phyloP scores from a whole-genome alignment of 78 protist species.

The Thecamonas trahens region DNA sequence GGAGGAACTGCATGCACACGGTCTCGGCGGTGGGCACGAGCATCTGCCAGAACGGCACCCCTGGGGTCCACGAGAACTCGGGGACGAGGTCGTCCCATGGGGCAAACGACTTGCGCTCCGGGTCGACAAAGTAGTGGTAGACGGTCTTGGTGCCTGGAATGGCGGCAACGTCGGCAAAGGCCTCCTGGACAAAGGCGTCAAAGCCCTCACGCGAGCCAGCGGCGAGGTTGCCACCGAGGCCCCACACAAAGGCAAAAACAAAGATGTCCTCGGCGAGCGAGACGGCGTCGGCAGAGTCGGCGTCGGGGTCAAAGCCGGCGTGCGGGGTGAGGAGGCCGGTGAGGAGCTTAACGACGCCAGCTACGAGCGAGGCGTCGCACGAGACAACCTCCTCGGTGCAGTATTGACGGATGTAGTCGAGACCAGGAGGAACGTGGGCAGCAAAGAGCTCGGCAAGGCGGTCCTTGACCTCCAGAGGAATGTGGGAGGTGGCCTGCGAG shows the following conservation, averaged over 20 bases:
- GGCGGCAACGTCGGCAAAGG: neutral
- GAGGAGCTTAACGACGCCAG: neutral
- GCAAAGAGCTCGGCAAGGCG: conserved; percentile 1
- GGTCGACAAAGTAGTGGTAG: conserved; percentile 26
- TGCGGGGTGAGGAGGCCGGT: conserved; percentile 16
- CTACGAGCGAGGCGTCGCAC: conserved; percentile 4
- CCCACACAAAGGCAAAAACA: conserved; percentile 49
- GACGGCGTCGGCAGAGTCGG: neutral
- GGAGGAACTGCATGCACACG: conserved; percentile 1
- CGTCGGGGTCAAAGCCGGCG: neutral
- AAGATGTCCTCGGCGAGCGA: neutral
- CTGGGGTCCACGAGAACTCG: conserved; percentile 26
- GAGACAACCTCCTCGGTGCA: neutral
- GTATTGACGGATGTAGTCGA: neutral
- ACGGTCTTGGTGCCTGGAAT: neutral
- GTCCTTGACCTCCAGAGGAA: too few species aligned
- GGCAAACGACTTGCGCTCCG: neutral
- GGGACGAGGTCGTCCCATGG: conserved; percentile 26
- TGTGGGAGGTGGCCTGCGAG: neutral
- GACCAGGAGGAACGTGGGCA: neutral
- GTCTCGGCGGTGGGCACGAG: conserved; percentile 41
- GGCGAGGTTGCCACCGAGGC: conserved; percentile 38
- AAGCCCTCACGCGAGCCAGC: conserved; percentile 19
- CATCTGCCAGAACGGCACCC: conserved; percentile 19
- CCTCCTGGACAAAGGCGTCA: conserved; percentile 3